A percentile compares a stretch with the other conserved stretches of the same genome.
phyloP scores from a whole-genome alignment of 306 rosid species.

The Styphnolobium japonicum region DNA sequence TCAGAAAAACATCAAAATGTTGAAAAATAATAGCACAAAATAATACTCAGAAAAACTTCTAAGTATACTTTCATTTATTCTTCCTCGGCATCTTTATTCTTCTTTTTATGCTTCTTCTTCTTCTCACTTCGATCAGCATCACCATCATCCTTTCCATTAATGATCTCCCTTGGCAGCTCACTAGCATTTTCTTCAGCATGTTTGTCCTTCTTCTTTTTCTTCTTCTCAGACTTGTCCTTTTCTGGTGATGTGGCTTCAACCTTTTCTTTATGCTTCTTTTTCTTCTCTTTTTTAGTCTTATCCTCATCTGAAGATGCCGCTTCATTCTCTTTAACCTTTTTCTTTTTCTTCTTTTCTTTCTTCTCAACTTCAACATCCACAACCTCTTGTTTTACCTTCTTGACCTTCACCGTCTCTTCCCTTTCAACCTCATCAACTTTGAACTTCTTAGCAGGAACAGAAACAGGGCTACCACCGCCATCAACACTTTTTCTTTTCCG shows the following conservation, averaged over 20 bases:
- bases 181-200: constrained; percentile 33
- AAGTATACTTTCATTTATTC: constrained; percentile 14
- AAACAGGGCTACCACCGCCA: constrained; percentile 17
- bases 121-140: constrained; percentile 49
- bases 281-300: constrained; percentile 31
- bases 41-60: neutral
- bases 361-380: constrained; percentile 33
- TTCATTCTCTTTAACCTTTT: constrained; percentile 39
- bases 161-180: neutral
- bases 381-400: neutral
- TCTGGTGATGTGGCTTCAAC: constrained; percentile 36
- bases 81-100: constrained; percentile 35
- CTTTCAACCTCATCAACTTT: constrained; percentile 28
- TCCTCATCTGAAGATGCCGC: constrained; percentile 30
- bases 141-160: constrained; percentile 20
- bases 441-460: constrained; percentile 46
- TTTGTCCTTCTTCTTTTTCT: constrained; percentile 53
- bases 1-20: neutral
- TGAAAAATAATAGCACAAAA: neutral
- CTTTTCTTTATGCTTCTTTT: constrained; percentile 29
- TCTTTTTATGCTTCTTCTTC: constrained; percentile 47
- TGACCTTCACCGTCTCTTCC: neutral
- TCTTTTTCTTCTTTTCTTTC: constrained; percentile 46
- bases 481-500: constrained; percentile 43
- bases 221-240: constrained; percentile 49